Percentiles rank a stretch among this genome's conserved stretches.
Evolutionary conservation across 768 basidiomycete species (phyloP).

Genomic region (Pholiota conissans): DNA sequence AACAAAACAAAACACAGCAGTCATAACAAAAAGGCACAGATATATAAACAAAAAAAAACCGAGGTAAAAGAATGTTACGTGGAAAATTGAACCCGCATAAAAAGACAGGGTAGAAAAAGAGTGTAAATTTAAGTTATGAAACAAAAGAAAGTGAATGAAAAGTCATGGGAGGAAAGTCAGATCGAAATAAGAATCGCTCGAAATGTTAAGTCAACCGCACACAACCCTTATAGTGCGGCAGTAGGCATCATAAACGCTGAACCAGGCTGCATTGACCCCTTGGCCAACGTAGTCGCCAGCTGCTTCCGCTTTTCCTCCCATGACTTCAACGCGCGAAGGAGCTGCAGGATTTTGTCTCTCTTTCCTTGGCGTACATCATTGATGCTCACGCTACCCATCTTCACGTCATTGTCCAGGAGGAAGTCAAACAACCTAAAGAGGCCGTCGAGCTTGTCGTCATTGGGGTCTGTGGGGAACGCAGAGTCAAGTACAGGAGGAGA

Average conservation of each 20-base stretch:
- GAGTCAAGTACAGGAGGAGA: conserved; percentile 77
- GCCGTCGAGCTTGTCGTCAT: conserved; percentile 83
- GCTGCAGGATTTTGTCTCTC: conserved; percentile 75
- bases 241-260: conserved; percentile 18
- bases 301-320: conserved; percentile 76
- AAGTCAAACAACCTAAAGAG: conserved; percentile 91
- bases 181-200: neutral
- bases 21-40: neutral
- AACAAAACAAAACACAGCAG: neutral
- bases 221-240: neutral
- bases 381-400: conserved; percentile 90
- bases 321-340: conserved; percentile 71
- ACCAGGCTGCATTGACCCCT: conserved; percentile 19
- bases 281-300: conserved; percentile 20
- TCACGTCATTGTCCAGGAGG: conserved; percentile 87
- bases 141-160: neutral
- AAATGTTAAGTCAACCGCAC: neutral
- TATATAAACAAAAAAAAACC: neutral
- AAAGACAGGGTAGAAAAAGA: neutral
- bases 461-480: conserved; percentile 66
- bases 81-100: neutral
- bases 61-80: neutral
- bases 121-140: neutral
- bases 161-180: too few species aligned
- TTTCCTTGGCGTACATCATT: conserved; percentile 89